Conservation (phyloP, 2,329 filamentous ascomycete species). For the Arthrocladium fulminans region DNA sequence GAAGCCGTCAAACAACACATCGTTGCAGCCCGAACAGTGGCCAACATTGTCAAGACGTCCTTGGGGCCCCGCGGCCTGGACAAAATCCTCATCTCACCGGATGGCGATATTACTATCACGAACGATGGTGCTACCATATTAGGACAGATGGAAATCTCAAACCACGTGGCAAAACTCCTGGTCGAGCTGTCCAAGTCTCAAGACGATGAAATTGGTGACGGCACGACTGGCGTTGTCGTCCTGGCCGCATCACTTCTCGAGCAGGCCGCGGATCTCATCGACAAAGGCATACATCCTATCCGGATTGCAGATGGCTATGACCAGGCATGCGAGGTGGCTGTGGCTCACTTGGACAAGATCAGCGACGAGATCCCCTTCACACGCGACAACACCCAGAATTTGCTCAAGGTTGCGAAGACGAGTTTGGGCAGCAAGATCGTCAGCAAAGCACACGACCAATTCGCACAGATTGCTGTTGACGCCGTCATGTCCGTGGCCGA, state of each 20-base stretch:
- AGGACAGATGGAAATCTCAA: constrained; percentile 94
- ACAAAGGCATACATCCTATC: constrained; percentile 99
- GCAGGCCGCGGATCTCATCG: constrained; percentile 93
- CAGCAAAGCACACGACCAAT: constrained; percentile 96
- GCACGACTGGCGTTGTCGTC: constrained; percentile 95
- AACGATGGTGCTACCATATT: constrained; percentile 98
- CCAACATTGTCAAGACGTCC: constrained; percentile 95
- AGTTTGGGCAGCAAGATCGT: constrained; percentile 98
- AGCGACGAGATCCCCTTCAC: constrained; percentile 84
- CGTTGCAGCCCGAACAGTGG: constrained; percentile 87
- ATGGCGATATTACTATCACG: constrained; percentile 97
- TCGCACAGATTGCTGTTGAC: constrained; percentile 93
- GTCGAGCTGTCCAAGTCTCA: constrained; percentile 98
- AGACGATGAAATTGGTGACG: constrained; percentile 97
- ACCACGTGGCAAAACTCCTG: constrained; percentile 93
- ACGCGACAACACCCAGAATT: constrained; percentile 68
- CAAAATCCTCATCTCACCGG: constrained; percentile 97
- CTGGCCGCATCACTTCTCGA: constrained; percentile 89
- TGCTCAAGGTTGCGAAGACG: constrained; percentile 90
- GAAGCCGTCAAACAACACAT: constrained; percentile 99
- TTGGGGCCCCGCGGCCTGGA: constrained; percentile 91
- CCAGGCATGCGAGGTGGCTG: constrained; percentile 91
- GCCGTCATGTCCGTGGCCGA: constrained; percentile 95
- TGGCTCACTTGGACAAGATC: constrained; percentile 84
- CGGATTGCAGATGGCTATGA: constrained; percentile 98